Conservation (phyloP, 495 filamentous ascomycete genomes). For the Niebla homalea region DNA sequence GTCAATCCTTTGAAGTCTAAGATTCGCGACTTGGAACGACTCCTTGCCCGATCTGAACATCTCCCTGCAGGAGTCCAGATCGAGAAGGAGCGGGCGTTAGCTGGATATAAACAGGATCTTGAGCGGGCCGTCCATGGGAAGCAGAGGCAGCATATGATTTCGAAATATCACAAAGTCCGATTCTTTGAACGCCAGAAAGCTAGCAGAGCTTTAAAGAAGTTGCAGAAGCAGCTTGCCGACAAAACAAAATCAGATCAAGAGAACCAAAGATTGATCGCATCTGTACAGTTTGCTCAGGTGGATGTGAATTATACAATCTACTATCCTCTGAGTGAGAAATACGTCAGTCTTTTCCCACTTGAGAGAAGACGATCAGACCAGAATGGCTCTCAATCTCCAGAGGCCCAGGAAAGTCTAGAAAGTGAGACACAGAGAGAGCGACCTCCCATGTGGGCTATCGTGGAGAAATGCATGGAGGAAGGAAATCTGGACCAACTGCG, state of each 20-base stretch:
- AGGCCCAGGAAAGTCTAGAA: background rate
- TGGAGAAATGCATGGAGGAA: constrained; percentile 57
- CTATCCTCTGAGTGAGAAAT: constrained; percentile 66
- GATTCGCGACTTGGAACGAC: constrained; percentile 45
- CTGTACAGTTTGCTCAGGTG: constrained; percentile 58
- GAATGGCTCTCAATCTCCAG: background rate
- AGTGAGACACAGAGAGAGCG: constrained; percentile 21
- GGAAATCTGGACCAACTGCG: constrained; percentile 45
- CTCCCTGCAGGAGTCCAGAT: constrained; percentile 64
- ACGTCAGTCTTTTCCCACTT: constrained; percentile 56
- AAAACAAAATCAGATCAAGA: constrained; percentile 16
- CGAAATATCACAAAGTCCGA: constrained; percentile 84
- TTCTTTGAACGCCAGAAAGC: constrained; percentile 91
- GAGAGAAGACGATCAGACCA: background rate
- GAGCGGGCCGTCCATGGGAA: constrained; percentile 40
- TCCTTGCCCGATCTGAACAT: constrained; percentile 44
- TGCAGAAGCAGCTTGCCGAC: constrained; percentile 38
- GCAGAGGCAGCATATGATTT: constrained; percentile 57
- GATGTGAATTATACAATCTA: constrained; percentile 80
- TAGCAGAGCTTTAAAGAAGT: constrained; percentile 49
- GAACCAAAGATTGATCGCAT: constrained; percentile 33
- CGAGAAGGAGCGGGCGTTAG: constrained; percentile 70
- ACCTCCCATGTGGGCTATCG: constrained; percentile 52
- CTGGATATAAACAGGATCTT: constrained; percentile 61
- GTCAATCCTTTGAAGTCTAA: constrained; percentile 15